phyloP scores from a whole-genome alignment of 140 eudicot genomes.

The Erigeron philadelphicus region DNA sequence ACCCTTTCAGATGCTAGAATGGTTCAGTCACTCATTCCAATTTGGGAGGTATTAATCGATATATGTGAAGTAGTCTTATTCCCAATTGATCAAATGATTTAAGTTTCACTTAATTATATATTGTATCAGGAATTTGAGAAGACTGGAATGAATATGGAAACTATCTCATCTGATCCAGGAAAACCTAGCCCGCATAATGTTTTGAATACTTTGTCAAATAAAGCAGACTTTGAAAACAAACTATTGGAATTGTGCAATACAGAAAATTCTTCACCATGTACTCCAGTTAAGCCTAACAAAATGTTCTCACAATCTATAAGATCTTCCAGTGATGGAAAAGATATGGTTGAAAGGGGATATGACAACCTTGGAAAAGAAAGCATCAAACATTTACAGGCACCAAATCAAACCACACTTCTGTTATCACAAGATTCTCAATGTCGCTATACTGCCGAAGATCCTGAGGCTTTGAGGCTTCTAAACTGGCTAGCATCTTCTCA shows the following conservation, averaged over 20 bases:
- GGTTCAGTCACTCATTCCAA: conserved; percentile 97
- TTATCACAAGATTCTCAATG: conserved; percentile 22
- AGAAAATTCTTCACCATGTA: conserved; percentile 31
- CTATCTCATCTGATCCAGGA: conserved; percentile 48
- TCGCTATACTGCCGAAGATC: conserved; percentile 42
- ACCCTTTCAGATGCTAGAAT: conserved; percentile 62
- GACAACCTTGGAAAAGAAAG: conserved; percentile 8
- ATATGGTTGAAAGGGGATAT: conserved; percentile 24
- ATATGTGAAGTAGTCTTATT: background rate
- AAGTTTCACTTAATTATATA: conserved; percentile 8
- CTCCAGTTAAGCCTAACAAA: conserved; percentile 24
- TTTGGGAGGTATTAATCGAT: conserved; percentile 84
- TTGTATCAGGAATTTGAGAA: conserved; percentile 61
- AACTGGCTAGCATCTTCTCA: conserved; percentile 99
- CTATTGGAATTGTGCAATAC: conserved; percentile 42
- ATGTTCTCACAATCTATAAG: conserved; percentile 28
- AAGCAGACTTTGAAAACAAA: conserved; percentile 41
- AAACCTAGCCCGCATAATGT: conserved; percentile 71
- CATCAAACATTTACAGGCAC: conserved; percentile 23
- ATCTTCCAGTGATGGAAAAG: conserved; percentile 30
- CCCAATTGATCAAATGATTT: conserved; percentile 10
- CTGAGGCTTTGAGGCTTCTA: conserved; percentile 70
- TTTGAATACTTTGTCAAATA: conserved; percentile 44
- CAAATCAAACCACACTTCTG: conserved; percentile 16
- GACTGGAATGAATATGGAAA: conserved; percentile 59